Percentiles rank a stretch among this genome's conserved stretches.
These are phyloP conservation scores for Neurospora sp. DNA, from an alignment of 495 filamentous ascomycete species.

Conservation along the genomic window DNA sequence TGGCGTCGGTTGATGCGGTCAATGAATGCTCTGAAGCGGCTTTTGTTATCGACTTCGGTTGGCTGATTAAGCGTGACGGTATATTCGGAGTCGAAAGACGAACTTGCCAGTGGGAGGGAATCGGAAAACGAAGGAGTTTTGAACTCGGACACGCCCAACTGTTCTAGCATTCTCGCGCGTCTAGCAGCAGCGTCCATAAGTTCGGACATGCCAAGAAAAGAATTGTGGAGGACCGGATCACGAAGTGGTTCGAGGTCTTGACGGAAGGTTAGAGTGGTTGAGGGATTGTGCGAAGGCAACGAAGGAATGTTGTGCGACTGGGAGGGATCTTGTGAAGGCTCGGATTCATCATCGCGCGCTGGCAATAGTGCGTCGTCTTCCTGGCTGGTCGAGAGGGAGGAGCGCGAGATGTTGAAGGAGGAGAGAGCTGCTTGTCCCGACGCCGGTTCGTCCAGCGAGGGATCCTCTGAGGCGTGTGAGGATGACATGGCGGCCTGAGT, in stretches of 20 bases:
- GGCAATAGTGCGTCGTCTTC: not conserved
- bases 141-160: not conserved
- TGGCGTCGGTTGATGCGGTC: conserved; percentile 12
- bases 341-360: not conserved
- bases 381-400: not conserved
- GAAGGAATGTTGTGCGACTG: not conserved
- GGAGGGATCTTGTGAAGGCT: not conserved
- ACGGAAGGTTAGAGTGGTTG: not conserved
- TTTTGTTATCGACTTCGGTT: conserved; percentile 1
- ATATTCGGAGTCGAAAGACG: not conserved
- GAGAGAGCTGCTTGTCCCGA: not conserved
- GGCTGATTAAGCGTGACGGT: not conserved
- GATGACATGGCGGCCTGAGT: not conserved
- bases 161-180: not conserved
- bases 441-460: not conserved
- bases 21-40: conserved; percentile 10
- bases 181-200: not conserved
- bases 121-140: not conserved
- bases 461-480: not conserved
- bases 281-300: not conserved
- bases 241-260: not conserved
- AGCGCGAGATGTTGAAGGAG: not conserved
- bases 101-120: not conserved
- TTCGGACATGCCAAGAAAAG: not conserved
- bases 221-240: not conserved